Evolutionary conservation across 2,329 filamentous ascomycete species (phyloP).

Genomic region (Metarhizium sp.): DNA sequence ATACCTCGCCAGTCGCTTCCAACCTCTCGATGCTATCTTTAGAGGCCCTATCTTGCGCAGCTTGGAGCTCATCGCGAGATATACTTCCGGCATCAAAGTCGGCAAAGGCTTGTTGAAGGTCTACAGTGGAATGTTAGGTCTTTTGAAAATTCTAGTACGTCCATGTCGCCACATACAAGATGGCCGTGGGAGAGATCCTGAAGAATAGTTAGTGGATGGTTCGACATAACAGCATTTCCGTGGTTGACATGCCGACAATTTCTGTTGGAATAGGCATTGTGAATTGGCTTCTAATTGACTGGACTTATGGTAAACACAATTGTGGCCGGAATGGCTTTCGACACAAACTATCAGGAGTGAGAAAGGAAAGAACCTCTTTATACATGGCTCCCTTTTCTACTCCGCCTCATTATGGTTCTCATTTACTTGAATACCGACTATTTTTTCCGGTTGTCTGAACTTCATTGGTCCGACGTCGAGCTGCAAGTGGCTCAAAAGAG

Average conservation of each 20-base stretch:
- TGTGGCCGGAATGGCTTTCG: not conserved
- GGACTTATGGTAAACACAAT: not conserved
- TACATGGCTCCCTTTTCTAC: no score
- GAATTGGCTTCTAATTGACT: not conserved
- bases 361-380: no score
- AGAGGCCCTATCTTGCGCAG: slow-evolving; percentile 5
- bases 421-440: no score
- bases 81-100: slow-evolving; percentile 7
- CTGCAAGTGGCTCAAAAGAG: no score
- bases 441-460: no score
- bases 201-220: not conserved
- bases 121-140: not conserved
- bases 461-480: no score
- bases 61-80: slow-evolving; percentile 2
- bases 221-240: not conserved
- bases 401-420: no score
- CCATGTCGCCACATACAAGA: not conserved
- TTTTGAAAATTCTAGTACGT: not conserved
- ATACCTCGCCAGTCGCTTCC: slow-evolving; percentile 4
- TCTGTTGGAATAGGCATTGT: not conserved
- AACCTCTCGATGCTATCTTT: slow-evolving; percentile 6
- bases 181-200: not conserved
- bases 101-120: slow-evolving; percentile 7
- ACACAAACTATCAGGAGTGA: no score
- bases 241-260: not conserved